These are phyloP conservation scores for Amauroascus verrucosus DNA, from an alignment of 2,329 filamentous ascomycete species.

Conservation along the genomic window DNA sequence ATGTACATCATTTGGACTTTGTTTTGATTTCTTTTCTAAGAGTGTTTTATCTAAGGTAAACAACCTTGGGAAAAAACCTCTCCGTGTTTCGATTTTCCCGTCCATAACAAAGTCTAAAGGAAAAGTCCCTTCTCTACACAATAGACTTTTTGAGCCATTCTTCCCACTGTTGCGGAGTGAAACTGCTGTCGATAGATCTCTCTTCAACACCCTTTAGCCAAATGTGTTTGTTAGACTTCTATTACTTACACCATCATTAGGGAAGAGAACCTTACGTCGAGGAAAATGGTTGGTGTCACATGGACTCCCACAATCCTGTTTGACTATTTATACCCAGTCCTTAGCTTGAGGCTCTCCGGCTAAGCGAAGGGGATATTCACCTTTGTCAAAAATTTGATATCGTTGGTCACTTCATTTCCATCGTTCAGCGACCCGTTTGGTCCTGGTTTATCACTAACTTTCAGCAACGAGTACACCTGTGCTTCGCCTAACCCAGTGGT, in stretches of 20 bases:
- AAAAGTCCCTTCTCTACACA: slow-evolving; percentile 28
- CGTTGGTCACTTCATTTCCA: slow-evolving; percentile 74
- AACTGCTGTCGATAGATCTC: slow-evolving; percentile 66
- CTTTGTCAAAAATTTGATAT: slow-evolving; percentile 76
- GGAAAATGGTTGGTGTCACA: slow-evolving; percentile 81
- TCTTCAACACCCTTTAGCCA: slow-evolving; percentile 54
- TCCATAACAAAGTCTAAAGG: background rate
- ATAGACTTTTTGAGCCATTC: slow-evolving; percentile 66
- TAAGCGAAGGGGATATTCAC: slow-evolving; percentile 30
- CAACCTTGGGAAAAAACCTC: background rate
- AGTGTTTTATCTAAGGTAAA: background rate
- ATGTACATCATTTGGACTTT: slow-evolving; percentile 7
- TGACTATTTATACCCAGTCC: slow-evolving; percentile 26
- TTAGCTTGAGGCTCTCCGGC: background rate
- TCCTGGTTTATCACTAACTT: slow-evolving; percentile 56
- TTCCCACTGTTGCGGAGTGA: slow-evolving; percentile 71
- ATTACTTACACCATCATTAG: background rate
- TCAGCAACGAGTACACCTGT: slow-evolving; percentile 58
- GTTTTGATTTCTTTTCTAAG: background rate
- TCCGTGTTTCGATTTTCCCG: background rate
- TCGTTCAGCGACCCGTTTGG: slow-evolving; percentile 60
- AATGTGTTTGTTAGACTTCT: slow-evolving; percentile 19
- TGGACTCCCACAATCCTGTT: slow-evolving; percentile 71
- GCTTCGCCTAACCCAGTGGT: slow-evolving; percentile 57
- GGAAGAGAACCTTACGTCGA: slow-evolving; percentile 48